A percentile compares a stretch with the other conserved stretches of the same genome.
These are phyloP conservation scores for Paraurostyla sp. DNA, from an alignment of 73 alveolate species.

Conservation along the genomic window DNA sequence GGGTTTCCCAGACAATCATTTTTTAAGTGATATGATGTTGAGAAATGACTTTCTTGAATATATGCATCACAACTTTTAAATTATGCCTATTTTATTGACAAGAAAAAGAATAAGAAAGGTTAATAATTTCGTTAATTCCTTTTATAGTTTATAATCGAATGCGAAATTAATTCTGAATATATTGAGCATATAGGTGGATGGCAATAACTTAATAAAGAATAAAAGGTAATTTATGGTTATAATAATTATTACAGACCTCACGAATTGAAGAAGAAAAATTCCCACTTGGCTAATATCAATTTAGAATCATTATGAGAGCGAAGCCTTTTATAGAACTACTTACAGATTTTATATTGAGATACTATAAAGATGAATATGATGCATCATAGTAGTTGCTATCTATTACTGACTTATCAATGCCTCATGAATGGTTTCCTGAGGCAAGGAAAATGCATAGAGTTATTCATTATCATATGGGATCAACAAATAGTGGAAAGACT, in stretches of 20 bases:
- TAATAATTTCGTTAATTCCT: neutral
- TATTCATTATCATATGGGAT: constrained; percentile 81
- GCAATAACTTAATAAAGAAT: neutral
- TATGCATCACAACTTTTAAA: constrained; percentile 34
- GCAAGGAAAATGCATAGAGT: constrained; percentile 78
- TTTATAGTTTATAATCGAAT: constrained; percentile 27
- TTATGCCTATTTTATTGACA: constrained; percentile 21
- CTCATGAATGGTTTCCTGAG: constrained; percentile 83
- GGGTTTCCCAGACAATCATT: constrained; percentile 8
- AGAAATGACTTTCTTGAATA: constrained; percentile 31
- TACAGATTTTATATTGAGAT: constrained; percentile 51
- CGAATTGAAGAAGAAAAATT: neutral
- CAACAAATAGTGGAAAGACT: constrained; percentile 88
- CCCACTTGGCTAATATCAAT: neutral
- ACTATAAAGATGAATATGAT: constrained; percentile 26
- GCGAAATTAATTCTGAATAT: neutral
- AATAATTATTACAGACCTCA: neutral
- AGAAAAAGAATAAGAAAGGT: constrained; percentile 16
- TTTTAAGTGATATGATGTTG: neutral
- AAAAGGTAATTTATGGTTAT: constrained; percentile 11
- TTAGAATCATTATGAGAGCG: neutral
- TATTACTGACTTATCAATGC: constrained; percentile 72
- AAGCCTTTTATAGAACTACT: constrained; percentile 62
- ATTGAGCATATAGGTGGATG: neutral
- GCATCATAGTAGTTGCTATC: neutral